These are phyloP conservation scores for Claviceps monticola DNA, from an alignment of 2,329 filamentous ascomycete species.

Conservation along the genomic window DNA sequence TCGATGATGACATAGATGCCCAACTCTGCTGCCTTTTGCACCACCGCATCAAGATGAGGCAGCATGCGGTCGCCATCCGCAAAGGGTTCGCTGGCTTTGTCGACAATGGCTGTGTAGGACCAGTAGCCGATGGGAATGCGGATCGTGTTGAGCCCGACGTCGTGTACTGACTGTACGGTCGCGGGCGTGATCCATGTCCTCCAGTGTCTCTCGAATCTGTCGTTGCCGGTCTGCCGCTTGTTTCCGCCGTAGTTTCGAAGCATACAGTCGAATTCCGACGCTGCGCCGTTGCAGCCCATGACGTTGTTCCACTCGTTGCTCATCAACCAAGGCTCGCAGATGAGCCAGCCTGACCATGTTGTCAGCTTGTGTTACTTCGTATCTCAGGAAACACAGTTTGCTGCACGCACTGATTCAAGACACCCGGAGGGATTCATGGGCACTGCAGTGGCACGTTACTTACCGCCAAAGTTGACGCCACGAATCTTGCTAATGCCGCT, in stretches of 20 bases:
- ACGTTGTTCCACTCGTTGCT: constrained; percentile 24
- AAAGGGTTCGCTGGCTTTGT: constrained; percentile 32
- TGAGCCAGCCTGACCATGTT: constrained; percentile 15
- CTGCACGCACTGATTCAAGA: too few relatives aligned
- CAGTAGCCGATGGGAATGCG: constrained; percentile 41
- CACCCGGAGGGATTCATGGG: background rate
- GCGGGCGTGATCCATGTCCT: constrained; percentile 9
- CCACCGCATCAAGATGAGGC: constrained; percentile 18
- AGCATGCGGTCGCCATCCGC: constrained; percentile 20
- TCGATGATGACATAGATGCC: constrained; percentile 19
- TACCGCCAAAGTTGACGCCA: constrained; percentile 38
- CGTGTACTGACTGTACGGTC: constrained; percentile 33
- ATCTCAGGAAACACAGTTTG: too few relatives aligned
- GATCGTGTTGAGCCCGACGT: constrained; percentile 39
- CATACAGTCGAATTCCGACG: constrained; percentile 40
- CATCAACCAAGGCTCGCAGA: constrained; percentile 40
- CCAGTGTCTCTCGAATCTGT: constrained; percentile 34
- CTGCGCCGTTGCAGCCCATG: constrained; percentile 30
- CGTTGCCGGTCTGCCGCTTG: constrained; percentile 26
- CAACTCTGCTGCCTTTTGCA: constrained; percentile 18
- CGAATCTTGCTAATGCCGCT: constrained; percentile 26
- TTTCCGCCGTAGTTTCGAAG: constrained; percentile 11
- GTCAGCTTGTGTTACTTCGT: background rate
- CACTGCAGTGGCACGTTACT: background rate
- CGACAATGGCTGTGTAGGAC: constrained; percentile 34